These are phyloP conservation scores for Cercospora beticola DNA, from an alignment of 2,329 filamentous ascomycete genomes.

Conservation along the genomic window DNA sequence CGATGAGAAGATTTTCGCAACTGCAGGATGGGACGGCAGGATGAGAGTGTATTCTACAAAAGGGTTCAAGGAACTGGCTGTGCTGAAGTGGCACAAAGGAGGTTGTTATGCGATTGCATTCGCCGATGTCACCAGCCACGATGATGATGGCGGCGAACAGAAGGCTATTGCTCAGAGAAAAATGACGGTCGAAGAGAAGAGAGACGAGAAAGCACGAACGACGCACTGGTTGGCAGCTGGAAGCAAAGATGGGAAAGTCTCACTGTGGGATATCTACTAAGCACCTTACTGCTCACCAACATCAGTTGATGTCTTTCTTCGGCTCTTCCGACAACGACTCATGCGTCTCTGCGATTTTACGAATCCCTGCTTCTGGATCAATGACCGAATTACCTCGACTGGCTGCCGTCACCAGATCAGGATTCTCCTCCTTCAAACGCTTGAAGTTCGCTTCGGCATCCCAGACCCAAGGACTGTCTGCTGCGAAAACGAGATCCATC, in stretches of 20 bases:
- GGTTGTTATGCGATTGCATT: conserved; percentile 83
- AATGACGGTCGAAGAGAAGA: conserved; percentile 37
- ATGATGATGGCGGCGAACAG: too few relatives aligned
- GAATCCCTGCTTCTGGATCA: conserved; percentile 28
- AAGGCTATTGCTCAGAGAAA: conserved; percentile 7
- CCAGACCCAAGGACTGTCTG: conserved; percentile 67
- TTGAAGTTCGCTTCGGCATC: conserved; percentile 66
- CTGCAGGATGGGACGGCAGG: conserved; percentile 86
- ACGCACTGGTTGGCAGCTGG: conserved; percentile 90
- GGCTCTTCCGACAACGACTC: conserved; percentile 21
- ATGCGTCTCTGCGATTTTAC: conserved; percentile 18
- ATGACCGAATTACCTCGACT: conserved; percentile 32
- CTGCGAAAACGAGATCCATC: conserved; percentile 71
- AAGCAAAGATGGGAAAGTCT: conserved; percentile 92
- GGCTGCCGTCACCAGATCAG: conserved; percentile 38
- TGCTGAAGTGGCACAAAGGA: conserved; percentile 90
- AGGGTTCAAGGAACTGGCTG: conserved; percentile 76
- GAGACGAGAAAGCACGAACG: conserved; percentile 57
- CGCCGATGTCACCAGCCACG: conserved; percentile 44
- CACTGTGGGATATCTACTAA: conserved; percentile 87
- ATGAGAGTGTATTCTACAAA: conserved; percentile 70
- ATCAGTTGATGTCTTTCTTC: conserved; percentile 11
- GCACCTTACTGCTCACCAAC: not conserved
- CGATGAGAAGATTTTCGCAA: conserved; percentile 81
- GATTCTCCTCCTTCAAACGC: conserved; percentile 61